A percentile compares a stretch with the other conserved stretches of the same genome.
These are phyloP conservation scores for Aspergillus cejpii DNA, from an alignment of 2,329 filamentous ascomycete species.

Conservation along the genomic window DNA sequence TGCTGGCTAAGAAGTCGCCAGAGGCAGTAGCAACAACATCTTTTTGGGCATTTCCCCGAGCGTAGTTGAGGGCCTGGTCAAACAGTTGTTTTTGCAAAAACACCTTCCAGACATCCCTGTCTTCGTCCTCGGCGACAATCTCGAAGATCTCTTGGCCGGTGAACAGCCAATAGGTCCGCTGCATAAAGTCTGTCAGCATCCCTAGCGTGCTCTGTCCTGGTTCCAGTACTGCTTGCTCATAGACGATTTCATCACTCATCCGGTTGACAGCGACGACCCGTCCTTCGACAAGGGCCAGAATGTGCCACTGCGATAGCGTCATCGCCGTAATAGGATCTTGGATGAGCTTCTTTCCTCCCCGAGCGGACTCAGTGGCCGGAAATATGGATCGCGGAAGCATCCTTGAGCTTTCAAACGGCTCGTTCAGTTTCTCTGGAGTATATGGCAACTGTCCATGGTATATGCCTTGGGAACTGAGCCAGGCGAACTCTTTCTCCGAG, in stretches of 20 bases:
- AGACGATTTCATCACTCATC: slow-evolving; percentile 76
- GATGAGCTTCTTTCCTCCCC: slow-evolving; percentile 57
- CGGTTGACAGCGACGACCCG: slow-evolving; percentile 80
- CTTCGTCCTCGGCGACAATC: slow-evolving; percentile 82
- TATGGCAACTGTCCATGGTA: slow-evolving; percentile 75
- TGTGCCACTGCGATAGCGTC: slow-evolving; percentile 87
- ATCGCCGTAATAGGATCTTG: slow-evolving; percentile 72
- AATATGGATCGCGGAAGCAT: slow-evolving; percentile 69
- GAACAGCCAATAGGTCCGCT: slow-evolving; percentile 97
- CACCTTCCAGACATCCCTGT: slow-evolving; percentile 89
- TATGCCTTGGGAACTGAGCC: slow-evolving; percentile 81
- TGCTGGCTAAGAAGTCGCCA: slow-evolving; percentile 77
- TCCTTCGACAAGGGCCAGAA: slow-evolving; percentile 73
- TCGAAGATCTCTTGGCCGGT: slow-evolving; percentile 88
- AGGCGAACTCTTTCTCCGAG: slow-evolving; percentile 65
- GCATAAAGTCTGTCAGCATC: slow-evolving; percentile 80
- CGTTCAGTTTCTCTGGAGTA: slow-evolving; percentile 60
- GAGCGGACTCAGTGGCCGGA: slow-evolving; percentile 58
- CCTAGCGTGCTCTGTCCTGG: slow-evolving; percentile 73
- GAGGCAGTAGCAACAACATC: slow-evolving; percentile 88
- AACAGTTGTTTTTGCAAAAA: slow-evolving; percentile 83
- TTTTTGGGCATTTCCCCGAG: slow-evolving; percentile 70
- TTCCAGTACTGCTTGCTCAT: slow-evolving; percentile 79
- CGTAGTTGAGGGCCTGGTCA: slow-evolving; percentile 78
- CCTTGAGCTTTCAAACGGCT: slow-evolving; percentile 71